phyloP scores from a whole-genome alignment of 371 early-diverging fungal species.

The Syncephalastrum contaminatum region DNA sequence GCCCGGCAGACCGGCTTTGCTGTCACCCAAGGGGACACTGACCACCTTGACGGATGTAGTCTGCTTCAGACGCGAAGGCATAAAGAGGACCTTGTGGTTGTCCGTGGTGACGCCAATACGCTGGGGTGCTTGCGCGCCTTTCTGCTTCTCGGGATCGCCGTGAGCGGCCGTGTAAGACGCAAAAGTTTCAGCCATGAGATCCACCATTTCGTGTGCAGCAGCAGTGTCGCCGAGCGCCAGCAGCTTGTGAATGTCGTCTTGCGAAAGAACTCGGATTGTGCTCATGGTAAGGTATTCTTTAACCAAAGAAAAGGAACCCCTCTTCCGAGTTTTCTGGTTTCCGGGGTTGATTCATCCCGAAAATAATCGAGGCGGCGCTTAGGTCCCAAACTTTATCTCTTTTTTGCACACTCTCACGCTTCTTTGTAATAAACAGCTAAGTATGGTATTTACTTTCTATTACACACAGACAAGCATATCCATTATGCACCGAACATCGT shows the following conservation, averaged over 20 bases:
- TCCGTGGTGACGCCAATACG: conserved; percentile 43
- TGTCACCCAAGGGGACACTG: conserved; percentile 48
- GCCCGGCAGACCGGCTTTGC: conserved; percentile 52
- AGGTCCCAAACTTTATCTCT: too few species aligned
- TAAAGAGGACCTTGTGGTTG: conserved; percentile 49
- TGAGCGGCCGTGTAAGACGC: conserved; percentile 28
- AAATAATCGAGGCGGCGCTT: too few species aligned
- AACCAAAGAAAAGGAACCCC: neutral
- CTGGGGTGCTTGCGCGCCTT: conserved; percentile 53
- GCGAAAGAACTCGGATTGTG: conserved; percentile 33
- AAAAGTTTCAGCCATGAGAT: conserved; percentile 41
- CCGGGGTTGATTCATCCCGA: too few species aligned
- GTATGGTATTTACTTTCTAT: too few species aligned
- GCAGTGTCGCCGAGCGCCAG: conserved; percentile 20
- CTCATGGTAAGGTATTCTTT: neutral
- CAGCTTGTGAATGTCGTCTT: conserved; percentile 22
- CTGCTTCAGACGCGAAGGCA: conserved; percentile 57
- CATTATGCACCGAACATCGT: too few species aligned
- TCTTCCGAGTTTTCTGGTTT: too few species aligned
- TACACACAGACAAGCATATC: too few species aligned
- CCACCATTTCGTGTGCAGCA: conserved; percentile 28
- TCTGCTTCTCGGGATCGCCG: conserved; percentile 15
- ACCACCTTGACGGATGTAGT: conserved; percentile 61
- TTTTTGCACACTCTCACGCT: too few species aligned
- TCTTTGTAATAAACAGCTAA: too few species aligned